A percentile compares a stretch with the other conserved stretches of the same genome.
Conservation (phyloP, 2,329 filamentous ascomycete genomes). For the Pseudogymnoascus sp. region DNA sequence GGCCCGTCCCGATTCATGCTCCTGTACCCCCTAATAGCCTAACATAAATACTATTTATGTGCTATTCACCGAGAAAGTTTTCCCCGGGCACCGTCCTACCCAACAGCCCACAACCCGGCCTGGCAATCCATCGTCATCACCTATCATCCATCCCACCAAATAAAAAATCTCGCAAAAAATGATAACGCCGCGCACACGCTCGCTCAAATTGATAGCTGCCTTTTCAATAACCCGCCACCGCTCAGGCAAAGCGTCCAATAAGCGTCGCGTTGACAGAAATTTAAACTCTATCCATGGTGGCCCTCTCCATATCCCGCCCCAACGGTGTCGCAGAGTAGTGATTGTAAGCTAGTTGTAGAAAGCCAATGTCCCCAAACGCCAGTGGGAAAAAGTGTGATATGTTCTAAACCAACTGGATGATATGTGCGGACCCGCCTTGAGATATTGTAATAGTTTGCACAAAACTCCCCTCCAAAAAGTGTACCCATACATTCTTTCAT, state of each 20-base stretch:
- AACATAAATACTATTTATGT: constrained; percentile 7
- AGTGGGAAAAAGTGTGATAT: constrained; percentile 1
- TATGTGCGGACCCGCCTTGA: constrained; percentile 10
- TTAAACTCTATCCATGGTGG: constrained; percentile 4
- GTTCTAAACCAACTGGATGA: constrained; percentile 10
- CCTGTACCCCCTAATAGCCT: background rate
- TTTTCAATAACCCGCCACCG: constrained; percentile 4
- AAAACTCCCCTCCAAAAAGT: background rate
- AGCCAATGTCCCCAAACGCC: background rate
- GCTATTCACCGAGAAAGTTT: background rate
- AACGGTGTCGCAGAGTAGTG: background rate
- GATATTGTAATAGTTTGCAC: background rate
- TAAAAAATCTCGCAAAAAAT: constrained; percentile 7
- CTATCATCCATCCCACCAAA: background rate
- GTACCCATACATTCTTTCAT: background rate
- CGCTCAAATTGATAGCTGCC: constrained; percentile 6
- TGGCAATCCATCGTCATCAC: background rate
- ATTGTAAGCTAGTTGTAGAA: background rate
- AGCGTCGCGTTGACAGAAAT: constrained; percentile 1
- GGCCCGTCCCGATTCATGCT: background rate
- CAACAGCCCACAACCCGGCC: background rate
- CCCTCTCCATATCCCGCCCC: background rate
- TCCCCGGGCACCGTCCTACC: background rate
- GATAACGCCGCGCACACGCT: constrained; percentile 7
- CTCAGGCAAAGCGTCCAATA: constrained; percentile 9